phyloP scores from a whole-genome alignment of 2,329 filamentous ascomycete species.

The Aureobasidium sp. region DNA sequence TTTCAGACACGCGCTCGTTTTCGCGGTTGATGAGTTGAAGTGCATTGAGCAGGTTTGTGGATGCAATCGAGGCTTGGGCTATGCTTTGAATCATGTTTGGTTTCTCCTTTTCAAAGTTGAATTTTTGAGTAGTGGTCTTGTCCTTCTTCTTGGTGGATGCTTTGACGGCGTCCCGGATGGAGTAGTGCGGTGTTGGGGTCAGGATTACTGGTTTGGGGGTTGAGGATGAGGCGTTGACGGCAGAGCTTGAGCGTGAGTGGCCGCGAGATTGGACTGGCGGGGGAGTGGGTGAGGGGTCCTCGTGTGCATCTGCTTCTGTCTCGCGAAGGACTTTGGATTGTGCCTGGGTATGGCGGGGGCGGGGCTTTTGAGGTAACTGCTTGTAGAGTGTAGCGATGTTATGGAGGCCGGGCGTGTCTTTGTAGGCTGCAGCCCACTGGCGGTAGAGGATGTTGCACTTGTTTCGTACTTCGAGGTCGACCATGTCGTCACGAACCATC shows the following conservation, averaged over 20 bases:
- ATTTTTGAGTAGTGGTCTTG: constrained; percentile 52
- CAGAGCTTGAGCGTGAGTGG: constrained; percentile 19
- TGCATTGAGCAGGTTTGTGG: constrained; percentile 83
- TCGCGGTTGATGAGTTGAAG: constrained; percentile 90
- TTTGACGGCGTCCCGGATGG: constrained; percentile 23
- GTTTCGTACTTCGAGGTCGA: constrained; percentile 75
- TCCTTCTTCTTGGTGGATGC: constrained; percentile 33
- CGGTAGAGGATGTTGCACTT: constrained; percentile 84
- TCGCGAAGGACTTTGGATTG: constrained; percentile 78
- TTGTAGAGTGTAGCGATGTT: constrained; percentile 72
- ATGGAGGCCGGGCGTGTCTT: constrained; percentile 70
- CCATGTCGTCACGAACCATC: constrained; percentile 75
- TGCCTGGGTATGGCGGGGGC: constrained; percentile 44
- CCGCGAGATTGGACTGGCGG: constrained; percentile 19
- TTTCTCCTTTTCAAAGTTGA: constrained; percentile 83
- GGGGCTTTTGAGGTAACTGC: constrained; percentile 59
- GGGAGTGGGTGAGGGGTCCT: constrained; percentile 24
- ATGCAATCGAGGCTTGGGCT: constrained; percentile 78
- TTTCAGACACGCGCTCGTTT: constrained; percentile 77
- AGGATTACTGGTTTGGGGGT: constrained; percentile 27
- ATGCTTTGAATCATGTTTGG: constrained; percentile 81
- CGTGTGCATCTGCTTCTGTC: constrained; percentile 63
- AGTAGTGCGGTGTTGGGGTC: constrained; percentile 25
- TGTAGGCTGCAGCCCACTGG: constrained; percentile 79
- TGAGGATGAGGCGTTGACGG: constrained; percentile 29